Evolutionary conservation across 306 rosid species (phyloP), one percentile per base, ranked within the genome.

Genomic region (Malus asiatica): DNA sequence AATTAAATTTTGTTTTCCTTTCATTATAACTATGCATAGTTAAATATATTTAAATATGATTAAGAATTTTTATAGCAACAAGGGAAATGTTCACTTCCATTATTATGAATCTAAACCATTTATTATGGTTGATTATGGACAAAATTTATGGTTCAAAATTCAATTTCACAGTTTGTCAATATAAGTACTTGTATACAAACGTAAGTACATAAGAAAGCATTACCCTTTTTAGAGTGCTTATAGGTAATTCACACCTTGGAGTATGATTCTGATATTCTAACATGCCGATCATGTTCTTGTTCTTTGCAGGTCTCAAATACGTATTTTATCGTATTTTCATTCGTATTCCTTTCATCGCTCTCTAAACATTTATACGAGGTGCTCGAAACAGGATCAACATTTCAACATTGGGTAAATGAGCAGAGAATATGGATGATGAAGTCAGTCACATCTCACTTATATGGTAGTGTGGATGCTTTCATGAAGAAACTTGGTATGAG

Each of bases 341-440:
- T 87, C 65, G 78, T 91, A 71, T 86, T 84, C 44, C 14, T 83
- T 9, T 91, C 89, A 1, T 57, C 85, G 3, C 5, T 60, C 6
- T 73, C 67, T 0, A 82, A 81, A 60, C 85, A 86, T 73, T 76
- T 83, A 60, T 35, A 57, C 1, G 93, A 91, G 77, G 87, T 89
- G 53, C 71, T 91, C 60, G 19, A 69, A 68, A 82, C 84, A 2
- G 89, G 90, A 60, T 85, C 82, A 46, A 77, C 96, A 42, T 14
- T 83, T 27, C 79, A 32, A 14, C 73, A 80, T 16, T 82, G 87
- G 84, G 64, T 81, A 55, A 76, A 78, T 57, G 97, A 90, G 62
- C 90, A 87, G 11, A 80, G 93, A 64, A 71, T 84, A 9, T 91
- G 93, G 96, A 87, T 91, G 92, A 89, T 89, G 6, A 81, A 58